Base-by-base conservation (phyloP, 352 stramenopile species). In the Phytophthora nicotianae region DNA sequence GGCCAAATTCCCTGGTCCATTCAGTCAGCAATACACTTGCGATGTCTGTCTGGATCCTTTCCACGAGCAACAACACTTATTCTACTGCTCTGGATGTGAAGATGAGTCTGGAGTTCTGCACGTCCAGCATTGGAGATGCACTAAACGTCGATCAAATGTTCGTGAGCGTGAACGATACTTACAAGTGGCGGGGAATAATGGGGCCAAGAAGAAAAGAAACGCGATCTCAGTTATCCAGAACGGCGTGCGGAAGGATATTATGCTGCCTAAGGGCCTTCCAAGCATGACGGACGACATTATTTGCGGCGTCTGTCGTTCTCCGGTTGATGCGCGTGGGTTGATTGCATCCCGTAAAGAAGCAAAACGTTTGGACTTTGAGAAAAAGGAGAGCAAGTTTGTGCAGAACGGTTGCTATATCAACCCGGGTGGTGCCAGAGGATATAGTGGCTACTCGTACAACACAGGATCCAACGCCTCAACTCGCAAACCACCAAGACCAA, bases 121-220 rank as follows among this genome's bases (percentile, higher is more conserved):
- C 42, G 50, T 79, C 17, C 81, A 90, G 52, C 86, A 95, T 58
- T 95, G 86, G 86, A 80, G 75, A 50, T 95, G 86, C 48, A 90
- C 83, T 2, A 91, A 87, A 62, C 84, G 76, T 7, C 74, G 61
- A 20, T 79, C 75, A 4, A 79, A 50, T 45, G 42, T 47, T 48
- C 58, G 67, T 43, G 65, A 84, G 35, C 62, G 52, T 24, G 59
- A 68, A 48, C 46, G 26, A 19, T 65, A 63, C 52, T 38, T 48
- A 17, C 33, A 45, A 53, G 38, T 50, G 19, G 42, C 23, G 40
- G 62, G 58, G 7, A 68, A 38, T 2, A 72, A 53, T 29, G 45
- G 57, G 2, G 19, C 57, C 0, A 93, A 89, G 55, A 91, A 92
- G 50, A 86, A 89, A 51, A 48, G 65, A 24, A 89, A 78, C 32